Evolutionary conservation across 768 basidiomycete species (phyloP), one percentile per base, ranked within the genome.

Genomic region (Tubosaeta sp.): DNA sequence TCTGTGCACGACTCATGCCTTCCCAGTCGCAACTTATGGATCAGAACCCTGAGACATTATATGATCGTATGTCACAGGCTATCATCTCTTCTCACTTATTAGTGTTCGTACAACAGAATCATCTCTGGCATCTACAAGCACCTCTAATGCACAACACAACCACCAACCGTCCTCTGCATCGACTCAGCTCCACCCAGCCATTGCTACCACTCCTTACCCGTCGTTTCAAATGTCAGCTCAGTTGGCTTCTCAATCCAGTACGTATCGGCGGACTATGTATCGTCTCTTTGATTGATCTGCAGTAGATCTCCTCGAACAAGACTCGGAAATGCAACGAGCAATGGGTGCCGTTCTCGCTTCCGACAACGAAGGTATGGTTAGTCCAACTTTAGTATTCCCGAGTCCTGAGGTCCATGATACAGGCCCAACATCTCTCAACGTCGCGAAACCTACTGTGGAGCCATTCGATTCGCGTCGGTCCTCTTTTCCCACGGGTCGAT

Each of bases 301-400:
- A 12, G 42, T 53, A 88, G 85, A 88, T 70, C 71, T 87, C 14
- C 65, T 88, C 51, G 84, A 86, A 19, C 76, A 80, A 50, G 83
- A 88, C 59, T 84, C 85, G 3, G 84, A 84, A 59, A 88, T 88
- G 86, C 83, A 82, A 49, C 76, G 78, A 48, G 80, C 74, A 10
- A 79, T 88, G 60, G 74, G 78, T 27, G 79, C 73, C 19, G 61
- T 82, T 52, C 78, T 81, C 48, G 81, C 76, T 59, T 81, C 72
- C 55, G 82, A 80, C 34, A 74, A 65, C 34, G 74, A 74, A 62
- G 63, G 63, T 65, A 56, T 51, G 52, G 16, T 48, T 42, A 0
- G 32, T 46, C 32, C 48, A 5, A 16, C n/a, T 27, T 39, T n/a
- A 19, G 38, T 13, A n/a, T 14, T 33, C 16, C 33, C 14, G 29